phyloP scores from a whole-genome alignment of 2,329 filamentous ascomycete genomes.

The Colletotrichum lentis region DNA sequence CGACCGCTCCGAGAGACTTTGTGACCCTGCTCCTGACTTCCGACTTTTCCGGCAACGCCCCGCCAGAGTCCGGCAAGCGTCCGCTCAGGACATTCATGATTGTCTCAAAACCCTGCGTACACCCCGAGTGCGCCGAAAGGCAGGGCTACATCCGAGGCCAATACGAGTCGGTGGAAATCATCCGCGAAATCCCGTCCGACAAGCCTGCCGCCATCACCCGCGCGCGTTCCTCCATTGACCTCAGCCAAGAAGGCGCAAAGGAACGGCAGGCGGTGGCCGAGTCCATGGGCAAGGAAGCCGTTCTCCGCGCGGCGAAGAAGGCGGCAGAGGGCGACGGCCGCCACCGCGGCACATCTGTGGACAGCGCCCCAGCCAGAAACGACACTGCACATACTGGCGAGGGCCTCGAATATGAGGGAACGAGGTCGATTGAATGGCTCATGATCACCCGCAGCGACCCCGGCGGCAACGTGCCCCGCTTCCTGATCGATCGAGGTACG shows the following conservation, averaged over 20 bases:
- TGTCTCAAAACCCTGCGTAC: constrained; percentile 82
- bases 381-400: constrained; percentile 43
- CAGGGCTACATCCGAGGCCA: constrained; percentile 81
- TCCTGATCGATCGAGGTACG: constrained; percentile 90
- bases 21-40: constrained; percentile 80
- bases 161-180: constrained; percentile 92
- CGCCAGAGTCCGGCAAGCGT: constrained; percentile 42
- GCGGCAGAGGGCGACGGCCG: constrained; percentile 47
- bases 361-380: constrained; percentile 36
- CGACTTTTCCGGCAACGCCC: constrained; percentile 56
- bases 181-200: constrained; percentile 77
- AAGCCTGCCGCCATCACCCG: constrained; percentile 50
- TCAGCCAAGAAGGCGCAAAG: constrained; percentile 47
- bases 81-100: constrained; percentile 81
- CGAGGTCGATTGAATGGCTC: constrained; percentile 79
- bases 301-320: constrained; percentile 47
- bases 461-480: constrained; percentile 85
- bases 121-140: constrained; percentile 75
- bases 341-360: constrained; percentile 37
- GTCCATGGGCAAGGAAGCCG: constrained; percentile 51
- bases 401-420: constrained; percentile 43
- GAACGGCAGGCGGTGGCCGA: constrained; percentile 43
- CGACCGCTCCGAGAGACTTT: constrained; percentile 88
- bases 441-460: constrained; percentile 93
- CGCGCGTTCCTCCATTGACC: constrained; percentile 56